A percentile compares a stretch with the other conserved stretches of the same genome.
Conservation (phyloP, 345 rosid species). For the Clausena lansium region DNA sequence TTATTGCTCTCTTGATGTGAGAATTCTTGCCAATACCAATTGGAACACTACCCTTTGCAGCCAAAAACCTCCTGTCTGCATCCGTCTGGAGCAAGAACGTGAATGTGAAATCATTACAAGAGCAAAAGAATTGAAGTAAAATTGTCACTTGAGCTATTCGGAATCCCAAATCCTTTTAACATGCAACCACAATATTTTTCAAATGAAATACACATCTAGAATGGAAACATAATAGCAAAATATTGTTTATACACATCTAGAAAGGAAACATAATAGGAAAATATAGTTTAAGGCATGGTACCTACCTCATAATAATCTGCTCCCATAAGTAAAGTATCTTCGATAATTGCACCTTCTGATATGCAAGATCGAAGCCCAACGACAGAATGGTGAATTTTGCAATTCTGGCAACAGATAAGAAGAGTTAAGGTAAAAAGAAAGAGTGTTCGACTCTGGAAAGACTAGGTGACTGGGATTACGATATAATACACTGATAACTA, state of each 20-base stretch:
- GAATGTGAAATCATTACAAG: conserved; percentile 1
- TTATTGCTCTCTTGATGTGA: conserved; percentile 88
- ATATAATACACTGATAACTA: background rate
- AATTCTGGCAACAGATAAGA: conserved; percentile 50
- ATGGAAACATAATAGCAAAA: background rate
- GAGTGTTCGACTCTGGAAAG: background rate
- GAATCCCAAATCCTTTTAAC: background rate
- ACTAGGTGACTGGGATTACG: background rate
- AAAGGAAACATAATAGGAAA: background rate
- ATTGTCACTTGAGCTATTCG: background rate
- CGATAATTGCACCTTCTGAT: conserved; percentile 92
- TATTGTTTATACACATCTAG: background rate
- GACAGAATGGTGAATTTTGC: conserved; percentile 92
- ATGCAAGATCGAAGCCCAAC: conserved; percentile 96
- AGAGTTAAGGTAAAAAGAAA: background rate
- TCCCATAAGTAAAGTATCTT: conserved; percentile 90
- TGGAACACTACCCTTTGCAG: conserved; percentile 89
- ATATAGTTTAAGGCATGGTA: conserved; percentile 8
- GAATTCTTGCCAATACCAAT: conserved; percentile 87
- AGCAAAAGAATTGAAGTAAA: background rate
- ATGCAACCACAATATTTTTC: background rate
- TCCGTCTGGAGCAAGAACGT: conserved; percentile 51
- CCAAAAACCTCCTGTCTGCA: conserved; percentile 79
- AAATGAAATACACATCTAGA: background rate
- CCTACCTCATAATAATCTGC: conserved; percentile 99